Percentiles rank a stretch among this genome's conserved stretches.
Evolutionary conservation across 2,329 filamentous ascomycete genomes (phyloP).

Genomic region (Chrysosporium keratinophilum): DNA sequence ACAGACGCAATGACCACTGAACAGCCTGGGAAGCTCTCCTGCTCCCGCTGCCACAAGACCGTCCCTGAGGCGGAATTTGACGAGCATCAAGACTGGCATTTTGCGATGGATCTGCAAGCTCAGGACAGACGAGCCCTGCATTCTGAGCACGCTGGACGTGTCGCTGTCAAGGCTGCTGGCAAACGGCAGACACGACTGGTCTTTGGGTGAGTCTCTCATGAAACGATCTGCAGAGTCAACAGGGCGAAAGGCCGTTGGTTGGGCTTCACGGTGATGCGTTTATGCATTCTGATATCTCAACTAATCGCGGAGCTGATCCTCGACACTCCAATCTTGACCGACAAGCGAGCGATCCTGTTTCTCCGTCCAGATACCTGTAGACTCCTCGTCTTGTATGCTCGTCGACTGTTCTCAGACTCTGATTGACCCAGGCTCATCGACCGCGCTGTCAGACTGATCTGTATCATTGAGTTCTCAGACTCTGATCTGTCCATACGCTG

Average conservation of each 20-base stretch:
- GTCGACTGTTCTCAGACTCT: no score
- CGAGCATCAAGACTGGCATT: conserved; percentile 89
- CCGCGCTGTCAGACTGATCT: no score
- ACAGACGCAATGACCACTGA: background rate
- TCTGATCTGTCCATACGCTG: no score
- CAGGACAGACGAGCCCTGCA: conserved; percentile 10
- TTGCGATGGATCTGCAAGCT: conserved; percentile 63
- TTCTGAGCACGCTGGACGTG: background rate
- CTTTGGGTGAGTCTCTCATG: conserved; percentile 10
- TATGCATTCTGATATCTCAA: no score
- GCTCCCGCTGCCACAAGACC: conserved; percentile 55
- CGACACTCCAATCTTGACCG: no score
- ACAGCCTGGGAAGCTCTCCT: conserved; percentile 36
- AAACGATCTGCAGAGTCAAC: background rate
- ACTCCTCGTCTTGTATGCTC: no score
- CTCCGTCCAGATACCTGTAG: background rate
- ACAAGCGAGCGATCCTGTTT: background rate
- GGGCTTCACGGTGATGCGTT: no score
- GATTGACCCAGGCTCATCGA: no score
- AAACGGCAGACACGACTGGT: conserved; percentile 17
- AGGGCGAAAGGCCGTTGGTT: no score
- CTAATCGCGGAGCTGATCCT: no score
- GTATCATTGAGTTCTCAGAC: no score
- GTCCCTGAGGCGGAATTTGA: conserved; percentile 51
- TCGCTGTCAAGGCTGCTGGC: conserved; percentile 2